Base-by-base conservation (phyloP, 495 filamentous ascomycete genomes). In the Aspergillus cavernicola region DNA sequence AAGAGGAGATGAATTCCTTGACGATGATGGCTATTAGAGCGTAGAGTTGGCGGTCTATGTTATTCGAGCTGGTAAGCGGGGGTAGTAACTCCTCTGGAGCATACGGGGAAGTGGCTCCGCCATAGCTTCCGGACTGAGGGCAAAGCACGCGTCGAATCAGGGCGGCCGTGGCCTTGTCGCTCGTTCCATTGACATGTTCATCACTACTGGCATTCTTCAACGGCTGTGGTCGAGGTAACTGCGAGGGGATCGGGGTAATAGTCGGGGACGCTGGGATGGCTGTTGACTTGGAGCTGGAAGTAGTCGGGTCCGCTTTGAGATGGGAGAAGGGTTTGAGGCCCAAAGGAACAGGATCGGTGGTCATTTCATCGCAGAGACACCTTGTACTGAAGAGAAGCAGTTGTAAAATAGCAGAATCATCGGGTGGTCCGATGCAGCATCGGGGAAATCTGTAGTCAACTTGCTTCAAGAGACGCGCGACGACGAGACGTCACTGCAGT, bases 11-110 rank as follows among this genome's bases (percentile, higher is more conserved):
- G 66, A 89, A 90, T 56, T 96, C 92, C 60, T 86, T 82, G 44
- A 95, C 79, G 55, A 97, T 82, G 50, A 96, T 85, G 29, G 93
- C 86, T 48, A 98, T 79, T 22, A 97, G 77, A 11, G 89, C 93
- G 64, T 97, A 98, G 24, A 98, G 79, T 66, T 98, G 87, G 53
- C 90, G 71, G 63, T 98, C 93, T 52, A 96, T 82, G 52, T 91
- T 89, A 65, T 96, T 93, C 51, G 87, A 90, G 69, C 89, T 92
- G 16, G 93, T 96, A 58, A 98, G 80, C 18, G 91, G 90, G 31
- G 92, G 93, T 35, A 98, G 70, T 23, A 96, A 75, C 56, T 92
- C 89, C 42, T 92, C 82, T 52, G 95, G 73, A 50, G 85, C 74
- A 56, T 69, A 76, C 16, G 76, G 68, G 18, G 74, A 75, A 23